Evolutionary conservation across 345 rosid genomes (phyloP).

Genomic region (Lepidium didymum): DNA sequence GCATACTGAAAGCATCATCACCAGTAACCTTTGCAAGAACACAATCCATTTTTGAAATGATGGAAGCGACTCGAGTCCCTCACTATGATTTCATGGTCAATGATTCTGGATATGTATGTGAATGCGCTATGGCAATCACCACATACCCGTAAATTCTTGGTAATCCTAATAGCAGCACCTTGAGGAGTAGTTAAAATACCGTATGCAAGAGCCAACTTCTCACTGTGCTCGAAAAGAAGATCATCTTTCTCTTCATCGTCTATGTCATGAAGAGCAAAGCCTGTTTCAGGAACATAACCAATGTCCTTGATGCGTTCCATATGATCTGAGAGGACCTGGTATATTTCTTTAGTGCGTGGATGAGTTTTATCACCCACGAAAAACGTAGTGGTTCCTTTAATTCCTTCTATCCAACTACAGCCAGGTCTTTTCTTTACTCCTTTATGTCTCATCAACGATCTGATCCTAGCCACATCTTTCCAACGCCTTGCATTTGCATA

Average conservation of each 20-base stretch:
- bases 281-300: slow-evolving; percentile 75
- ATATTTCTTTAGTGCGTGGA: slow-evolving; percentile 45
- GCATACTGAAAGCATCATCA: slow-evolving; percentile 24
- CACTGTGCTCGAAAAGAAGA: slow-evolving; percentile 70
- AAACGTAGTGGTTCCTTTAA: slow-evolving; percentile 65
- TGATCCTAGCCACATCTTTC: slow-evolving; percentile 72
- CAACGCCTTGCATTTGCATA: slow-evolving; percentile 78
- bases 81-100: slow-evolving; percentile 65
- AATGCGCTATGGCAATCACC: slow-evolving; percentile 84
- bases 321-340: slow-evolving; percentile 44
- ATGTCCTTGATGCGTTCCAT: slow-evolving; percentile 58
- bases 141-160: slow-evolving; percentile 73
- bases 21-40: slow-evolving; percentile 85
- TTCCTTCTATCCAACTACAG: slow-evolving; percentile 84
- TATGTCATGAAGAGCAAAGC: slow-evolving; percentile 83
- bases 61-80: slow-evolving; percentile 92
- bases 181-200: slow-evolving; percentile 53
- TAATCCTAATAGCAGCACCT: slow-evolving; percentile 57
- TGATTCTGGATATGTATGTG: slow-evolving; percentile 55
- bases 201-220: slow-evolving; percentile 82
- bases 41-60: slow-evolving; percentile 72
- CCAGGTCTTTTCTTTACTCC: slow-evolving; percentile 80
- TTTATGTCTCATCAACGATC: slow-evolving; percentile 58
- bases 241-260: slow-evolving; percentile 86
- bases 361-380: slow-evolving; percentile 69